Conservation (phyloP, 192 early-diverging fungal genomes). For the Backusella tarrabulga region DNA sequence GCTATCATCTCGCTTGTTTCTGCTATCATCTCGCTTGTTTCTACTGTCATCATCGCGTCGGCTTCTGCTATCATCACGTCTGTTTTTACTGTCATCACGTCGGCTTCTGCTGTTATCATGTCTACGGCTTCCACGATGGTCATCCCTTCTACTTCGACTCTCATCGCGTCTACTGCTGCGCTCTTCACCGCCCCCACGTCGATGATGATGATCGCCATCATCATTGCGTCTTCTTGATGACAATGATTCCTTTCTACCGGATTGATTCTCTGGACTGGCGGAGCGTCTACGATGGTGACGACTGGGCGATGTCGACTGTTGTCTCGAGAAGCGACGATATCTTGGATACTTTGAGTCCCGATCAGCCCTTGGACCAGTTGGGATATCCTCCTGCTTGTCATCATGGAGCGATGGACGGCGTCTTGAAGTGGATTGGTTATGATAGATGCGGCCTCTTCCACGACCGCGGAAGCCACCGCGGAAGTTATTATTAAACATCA, state of each 20-base stretch:
- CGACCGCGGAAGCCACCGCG: slow-evolving; percentile 4
- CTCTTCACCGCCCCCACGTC: neutral
- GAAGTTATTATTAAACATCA: slow-evolving; percentile 18
- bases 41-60: neutral
- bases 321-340: slow-evolving; percentile 7
- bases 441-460: slow-evolving; percentile 17
- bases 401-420: neutral
- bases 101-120: neutral
- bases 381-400: neutral
- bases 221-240: neutral
- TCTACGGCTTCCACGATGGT: neutral
- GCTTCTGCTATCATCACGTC: neutral
- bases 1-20: neutral
- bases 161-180: neutral
- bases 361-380: slow-evolving; percentile 28
- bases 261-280: neutral
- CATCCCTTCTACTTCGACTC: neutral
- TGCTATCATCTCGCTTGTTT: neutral
- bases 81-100: neutral
- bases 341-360: neutral
- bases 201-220: neutral
- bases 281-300: slow-evolving; percentile 3
- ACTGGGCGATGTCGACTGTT: slow-evolving; percentile 13
- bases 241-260: neutral
- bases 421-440: neutral